Base-by-base conservation (phyloP, 225 moss, liverwort and hornwort genomes). In the Physcomitrium patens region DNA sequence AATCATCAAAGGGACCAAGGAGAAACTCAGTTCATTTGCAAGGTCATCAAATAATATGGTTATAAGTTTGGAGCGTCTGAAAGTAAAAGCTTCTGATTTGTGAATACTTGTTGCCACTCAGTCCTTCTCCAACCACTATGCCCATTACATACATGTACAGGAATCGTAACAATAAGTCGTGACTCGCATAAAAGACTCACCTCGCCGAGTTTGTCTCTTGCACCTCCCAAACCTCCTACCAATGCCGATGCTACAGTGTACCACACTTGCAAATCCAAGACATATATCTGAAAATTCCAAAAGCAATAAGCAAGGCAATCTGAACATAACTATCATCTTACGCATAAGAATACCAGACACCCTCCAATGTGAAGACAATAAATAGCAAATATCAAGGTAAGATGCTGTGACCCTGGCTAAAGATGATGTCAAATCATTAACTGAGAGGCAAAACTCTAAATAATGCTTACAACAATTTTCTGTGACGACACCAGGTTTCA, bases 251-350 rank as follows among this genome's bases (percentile, higher is more conserved):
- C 49, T 56, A 96, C 82, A 79, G 92, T 96, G 42, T 96, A 96
- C 94, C 94, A 96, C 22, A 96, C 94, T 92, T 94, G 94, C 5
- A 86, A 81, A 71, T 96, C 96, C 60, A 96, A 82, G 66, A 92
- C 85, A 60, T 96, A 96, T 67, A 96, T 92, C 96, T 96, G 87
- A 50, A 63, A 58, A 66, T 55, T 8, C 8, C 73, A 46, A 79
- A 24, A 47, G 60, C 46, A 65, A 55, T 41, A 70, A 24, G 50
- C 28, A n/a, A 74, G 57, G 43, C 27, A 41, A 31, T 77, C 10
- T 72, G 13, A 68, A 23, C 48, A 50, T 0, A 23, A 26, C n/a
- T 48, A 20, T 62, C 63, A 60, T 68, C 63, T 61, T 28, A 54
- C 9, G 8, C 64, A 69, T 60, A 31, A 17, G 59, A n/a, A 52